These are phyloP conservation scores for Teratosphaeria pseudoeucalypti DNA, from an alignment of 2,329 filamentous ascomycete genomes.

Conservation along the genomic window DNA sequence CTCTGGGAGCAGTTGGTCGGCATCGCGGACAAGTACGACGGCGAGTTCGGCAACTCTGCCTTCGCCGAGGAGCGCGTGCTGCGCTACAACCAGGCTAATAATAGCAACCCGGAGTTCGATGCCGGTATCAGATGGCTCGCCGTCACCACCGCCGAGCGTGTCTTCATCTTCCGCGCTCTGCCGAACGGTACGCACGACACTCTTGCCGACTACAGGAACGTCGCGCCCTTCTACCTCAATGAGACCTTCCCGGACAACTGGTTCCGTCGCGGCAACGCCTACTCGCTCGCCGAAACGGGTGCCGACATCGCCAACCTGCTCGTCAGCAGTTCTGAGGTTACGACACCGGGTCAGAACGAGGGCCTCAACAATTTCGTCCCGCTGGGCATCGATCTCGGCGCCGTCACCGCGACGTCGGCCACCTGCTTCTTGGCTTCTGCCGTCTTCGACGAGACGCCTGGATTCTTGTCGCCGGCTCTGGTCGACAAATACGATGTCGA, in stretches of 20 bases:
- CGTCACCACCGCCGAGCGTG: slow-evolving; percentile 19
- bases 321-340: slow-evolving; percentile 10
- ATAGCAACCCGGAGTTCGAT: slow-evolving; percentile 19
- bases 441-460: slow-evolving; percentile 16
- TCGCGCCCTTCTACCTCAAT: slow-evolving; percentile 22
- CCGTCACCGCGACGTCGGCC: slow-evolving; percentile 7
- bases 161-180: slow-evolving; percentile 20
- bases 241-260: slow-evolving; percentile 19
- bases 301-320: slow-evolving; percentile 13
- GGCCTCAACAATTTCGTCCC: slow-evolving; percentile 21
- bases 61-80: slow-evolving; percentile 15
- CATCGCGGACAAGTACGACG: slow-evolving; percentile 13
- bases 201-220: slow-evolving; percentile 13
- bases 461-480: slow-evolving; percentile 12
- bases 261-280: slow-evolving; percentile 14
- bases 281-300: slow-evolving; percentile 12
- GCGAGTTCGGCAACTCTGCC: slow-evolving; percentile 13
- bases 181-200: slow-evolving; percentile 15
- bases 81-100: slow-evolving; percentile 17
- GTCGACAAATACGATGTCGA: slow-evolving; percentile 13
- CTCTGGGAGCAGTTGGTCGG: slow-evolving; percentile 13
- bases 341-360: slow-evolving; percentile 16
- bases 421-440: slow-evolving; percentile 18
- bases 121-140: slow-evolving; percentile 17
- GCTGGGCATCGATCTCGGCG: slow-evolving; percentile 10